phyloP scores from a whole-genome alignment of 1,139 yeast genomes.

The Debaryomyces sp. region DNA sequence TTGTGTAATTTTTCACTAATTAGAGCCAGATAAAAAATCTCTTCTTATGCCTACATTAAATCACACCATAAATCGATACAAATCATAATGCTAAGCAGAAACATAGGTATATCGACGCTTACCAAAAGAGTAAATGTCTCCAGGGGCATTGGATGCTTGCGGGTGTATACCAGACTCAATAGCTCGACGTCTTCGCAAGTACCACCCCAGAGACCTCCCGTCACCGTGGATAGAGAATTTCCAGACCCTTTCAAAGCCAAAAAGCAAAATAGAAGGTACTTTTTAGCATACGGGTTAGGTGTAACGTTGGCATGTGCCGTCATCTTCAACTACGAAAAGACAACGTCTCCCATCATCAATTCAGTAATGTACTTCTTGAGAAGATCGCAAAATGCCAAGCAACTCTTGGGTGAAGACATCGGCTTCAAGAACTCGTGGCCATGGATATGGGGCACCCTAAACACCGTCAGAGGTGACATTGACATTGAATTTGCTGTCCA shows the following conservation, averaged over 20 bases:
- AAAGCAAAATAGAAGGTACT: slow-evolving; percentile 53
- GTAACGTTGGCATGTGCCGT: slow-evolving; percentile 68
- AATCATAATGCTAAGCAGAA: slow-evolving; percentile 4
- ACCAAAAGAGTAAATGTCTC: neutral
- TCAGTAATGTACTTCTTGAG: slow-evolving; percentile 88
- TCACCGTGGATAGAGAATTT: slow-evolving; percentile 64
- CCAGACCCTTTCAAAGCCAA: slow-evolving; percentile 74
- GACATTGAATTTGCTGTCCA: slow-evolving; percentile 70
- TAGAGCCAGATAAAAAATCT: neutral
- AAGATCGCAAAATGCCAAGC: slow-evolving; percentile 70
- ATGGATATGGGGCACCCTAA: slow-evolving; percentile 85
- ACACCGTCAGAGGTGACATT: slow-evolving; percentile 80
- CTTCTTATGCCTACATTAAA: neutral
- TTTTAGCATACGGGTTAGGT: slow-evolving; percentile 62
- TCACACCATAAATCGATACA: neutral
- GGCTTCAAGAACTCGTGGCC: slow-evolving; percentile 74
- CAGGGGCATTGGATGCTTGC: neutral
- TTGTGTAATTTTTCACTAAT: slow-evolving; percentile 7
- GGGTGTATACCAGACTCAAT: neutral
- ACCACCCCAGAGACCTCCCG: slow-evolving; percentile 29
- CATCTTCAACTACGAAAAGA: slow-evolving; percentile 89
- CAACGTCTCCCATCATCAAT: slow-evolving; percentile 81
- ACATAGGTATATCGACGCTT: slow-evolving; percentile 1
- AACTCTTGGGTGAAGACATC: slow-evolving; percentile 72
- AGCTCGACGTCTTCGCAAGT: neutral